Base-by-base conservation (phyloP, 257 asterid genomes). In the Haberlea rhodopensis region DNA sequence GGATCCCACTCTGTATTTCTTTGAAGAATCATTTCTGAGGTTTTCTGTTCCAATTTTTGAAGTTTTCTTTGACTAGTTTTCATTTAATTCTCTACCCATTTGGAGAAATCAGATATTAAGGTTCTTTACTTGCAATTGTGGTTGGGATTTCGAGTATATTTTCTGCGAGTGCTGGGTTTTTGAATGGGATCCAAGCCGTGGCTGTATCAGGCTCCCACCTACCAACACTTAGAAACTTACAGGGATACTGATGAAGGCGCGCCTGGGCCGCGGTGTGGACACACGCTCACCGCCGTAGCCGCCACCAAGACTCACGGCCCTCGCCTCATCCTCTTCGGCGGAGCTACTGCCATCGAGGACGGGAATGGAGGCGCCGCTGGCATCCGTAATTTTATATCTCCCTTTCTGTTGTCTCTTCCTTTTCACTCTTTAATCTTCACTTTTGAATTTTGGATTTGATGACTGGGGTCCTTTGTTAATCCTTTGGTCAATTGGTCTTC, bases 191-290 rank as follows among this genome's bases (percentile, higher is more conserved):
- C 90, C 78, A 84, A 81, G 78, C 84, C 84, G 71, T 77, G 90
- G 84, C 69, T 79, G 1, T 66, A 68, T 73, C 90, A 87, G 77
- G 90, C 87, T 58, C 90, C 87, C 76, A 76, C 75, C 6, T 84
- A 81, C 67, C 80, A 85, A 29, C 34, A 49, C 43, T 45, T 84
- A 75, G 99, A 94, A 62, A 79, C 82, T 71, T 87, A 68, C 60
- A 89, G 97, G 99, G 97, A 82, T 43, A 75, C 76, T 24, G 99
- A 87, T 61, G 99, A 94, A 16, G 97, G 90, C 69, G 92, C 94
- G 26, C 99, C 99, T 19, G 99, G 97, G 9, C 95, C 96, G 45
- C 95, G 99, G 19, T 94, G 95, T 60, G 87, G 84, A 23, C 99
- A 94, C 83, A 87, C 99, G 5, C 92, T 94, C 61, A 94, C 97